Conservation (phyloP, 2,329 filamentous ascomycete species). For the Penicillium hordei region DNA sequence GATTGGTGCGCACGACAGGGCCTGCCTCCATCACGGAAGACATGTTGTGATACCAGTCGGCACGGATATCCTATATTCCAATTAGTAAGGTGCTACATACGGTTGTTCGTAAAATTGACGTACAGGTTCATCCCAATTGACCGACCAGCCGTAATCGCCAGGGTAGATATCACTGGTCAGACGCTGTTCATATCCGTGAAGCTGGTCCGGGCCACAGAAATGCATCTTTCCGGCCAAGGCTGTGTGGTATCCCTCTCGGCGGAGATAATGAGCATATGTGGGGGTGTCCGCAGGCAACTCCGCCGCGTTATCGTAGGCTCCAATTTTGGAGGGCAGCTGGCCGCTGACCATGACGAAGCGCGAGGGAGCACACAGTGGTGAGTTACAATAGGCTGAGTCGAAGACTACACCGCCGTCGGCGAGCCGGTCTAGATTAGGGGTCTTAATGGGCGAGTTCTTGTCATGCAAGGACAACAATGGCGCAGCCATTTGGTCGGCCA, state of each 20-base stretch:
- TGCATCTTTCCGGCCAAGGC: constrained; percentile 95
- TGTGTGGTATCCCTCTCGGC: constrained; percentile 82
- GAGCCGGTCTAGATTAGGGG: constrained; percentile 81
- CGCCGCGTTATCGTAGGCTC: constrained; percentile 86
- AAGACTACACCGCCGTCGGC: constrained; percentile 83
- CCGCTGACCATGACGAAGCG: constrained; percentile 94
- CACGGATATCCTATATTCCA: constrained; percentile 51
- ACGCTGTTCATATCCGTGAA: constrained; percentile 89
- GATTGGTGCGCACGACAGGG: constrained; percentile 84
- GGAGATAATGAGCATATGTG: constrained; percentile 90
- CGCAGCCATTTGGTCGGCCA: constrained; percentile 93
- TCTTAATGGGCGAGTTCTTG: constrained; percentile 82
- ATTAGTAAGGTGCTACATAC: constrained; percentile 1
- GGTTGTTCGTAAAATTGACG: constrained; percentile 15
- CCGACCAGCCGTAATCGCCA: constrained; percentile 89
- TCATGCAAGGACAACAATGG: constrained; percentile 92
- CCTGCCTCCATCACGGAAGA: constrained; percentile 90
- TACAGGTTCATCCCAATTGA: constrained; percentile 89
- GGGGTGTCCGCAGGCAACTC: constrained; percentile 80
- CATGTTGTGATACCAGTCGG: constrained; percentile 97
- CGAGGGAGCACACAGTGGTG: constrained; percentile 86
- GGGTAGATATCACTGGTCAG: constrained; percentile 96
- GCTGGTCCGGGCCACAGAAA: constrained; percentile 84
- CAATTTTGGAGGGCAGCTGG: constrained; percentile 86
- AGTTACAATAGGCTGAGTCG: constrained; percentile 91